Percentiles rank a stretch among this genome's conserved stretches.
These are phyloP conservation scores for Melampsora americana DNA, from an alignment of 1,284 basidiomycete genomes.

Conservation along the genomic window DNA sequence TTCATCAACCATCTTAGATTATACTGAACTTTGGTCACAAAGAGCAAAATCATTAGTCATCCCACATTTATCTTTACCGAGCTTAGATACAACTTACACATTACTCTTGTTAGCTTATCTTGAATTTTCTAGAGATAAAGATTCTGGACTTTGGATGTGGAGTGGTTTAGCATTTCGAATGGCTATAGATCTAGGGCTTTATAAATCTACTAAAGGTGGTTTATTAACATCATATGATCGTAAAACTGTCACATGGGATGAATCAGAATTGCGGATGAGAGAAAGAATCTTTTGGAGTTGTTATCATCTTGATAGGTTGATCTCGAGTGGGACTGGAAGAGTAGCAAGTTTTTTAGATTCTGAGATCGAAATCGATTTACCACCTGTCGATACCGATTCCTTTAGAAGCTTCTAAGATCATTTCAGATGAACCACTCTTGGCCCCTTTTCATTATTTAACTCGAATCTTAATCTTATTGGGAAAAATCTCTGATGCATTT, in stretches of 20 bases:
- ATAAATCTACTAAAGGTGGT: conserved; percentile 34
- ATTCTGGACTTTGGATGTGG: conserved; percentile 44
- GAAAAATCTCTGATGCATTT: conserved; percentile 44
- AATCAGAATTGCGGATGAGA: conserved; percentile 17
- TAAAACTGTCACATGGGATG: conserved; percentile 1
- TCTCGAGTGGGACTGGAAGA: conserved; percentile 44
- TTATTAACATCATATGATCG: neutral
- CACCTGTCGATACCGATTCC: conserved; percentile 3
- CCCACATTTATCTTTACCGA: conserved; percentile 44
- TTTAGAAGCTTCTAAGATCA: neutral
- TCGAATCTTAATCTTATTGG: conserved; percentile 43
- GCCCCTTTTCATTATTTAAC: conserved; percentile 44
- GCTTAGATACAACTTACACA: conserved; percentile 42
- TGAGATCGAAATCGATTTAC: conserved; percentile 42
- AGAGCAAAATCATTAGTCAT: conserved; percentile 44
- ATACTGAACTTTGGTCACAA: conserved; percentile 41
- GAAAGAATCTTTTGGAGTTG: conserved; percentile 43
- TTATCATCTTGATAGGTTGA: conserved; percentile 42
- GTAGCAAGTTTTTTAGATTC: conserved; percentile 41
- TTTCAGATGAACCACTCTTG: conserved; percentile 18
- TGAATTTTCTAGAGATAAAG: conserved; percentile 42
- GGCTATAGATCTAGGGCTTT: conserved; percentile 41
- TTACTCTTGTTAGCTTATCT: conserved; percentile 44
- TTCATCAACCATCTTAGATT: conserved; percentile 15
- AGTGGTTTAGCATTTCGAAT: conserved; percentile 43